A percentile compares a stretch with the other conserved stretches of the same genome.
phyloP scores from a whole-genome alignment of 1,284 basidiomycete genomes.

The Inonotus obliquus region DNA sequence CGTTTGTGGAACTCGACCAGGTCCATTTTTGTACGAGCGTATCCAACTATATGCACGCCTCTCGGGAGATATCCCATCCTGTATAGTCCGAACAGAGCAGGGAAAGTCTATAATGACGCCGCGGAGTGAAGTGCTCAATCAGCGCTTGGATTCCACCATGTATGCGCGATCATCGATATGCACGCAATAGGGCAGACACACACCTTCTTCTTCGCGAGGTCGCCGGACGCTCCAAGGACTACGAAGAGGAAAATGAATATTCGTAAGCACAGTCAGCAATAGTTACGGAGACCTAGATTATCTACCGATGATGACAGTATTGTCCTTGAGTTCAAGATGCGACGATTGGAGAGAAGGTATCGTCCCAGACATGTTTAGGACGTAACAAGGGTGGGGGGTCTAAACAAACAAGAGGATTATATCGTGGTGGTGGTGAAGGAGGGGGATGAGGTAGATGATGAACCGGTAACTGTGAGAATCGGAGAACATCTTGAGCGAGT shows the following conservation, averaged over 20 bases:
- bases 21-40: constrained; percentile 95
- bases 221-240: constrained; percentile 97
- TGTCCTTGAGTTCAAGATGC: constrained; percentile 72
- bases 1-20: constrained; percentile 82
- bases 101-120: constrained; percentile 67
- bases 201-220: constrained; percentile 99
- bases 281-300: constrained; percentile 20
- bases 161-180: background rate
- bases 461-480: constrained; percentile 12
- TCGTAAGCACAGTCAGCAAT: background rate
- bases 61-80: constrained; percentile 75
- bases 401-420: background rate
- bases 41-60: constrained; percentile 86
- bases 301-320: constrained; percentile 84
- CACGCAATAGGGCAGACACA: constrained; percentile 17
- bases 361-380: constrained; percentile 54
- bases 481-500: background rate
- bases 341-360: constrained; percentile 84
- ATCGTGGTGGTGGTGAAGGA: background rate
- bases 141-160: background rate
- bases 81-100: constrained; percentile 88
- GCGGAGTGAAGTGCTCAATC: background rate
- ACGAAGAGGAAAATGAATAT: constrained; percentile 15
- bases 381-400: background rate
- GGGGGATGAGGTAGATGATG: background rate